Conservation (phyloP, 2,329 filamentous ascomycete genomes). For the Trichoderma lentiforme region DNA sequence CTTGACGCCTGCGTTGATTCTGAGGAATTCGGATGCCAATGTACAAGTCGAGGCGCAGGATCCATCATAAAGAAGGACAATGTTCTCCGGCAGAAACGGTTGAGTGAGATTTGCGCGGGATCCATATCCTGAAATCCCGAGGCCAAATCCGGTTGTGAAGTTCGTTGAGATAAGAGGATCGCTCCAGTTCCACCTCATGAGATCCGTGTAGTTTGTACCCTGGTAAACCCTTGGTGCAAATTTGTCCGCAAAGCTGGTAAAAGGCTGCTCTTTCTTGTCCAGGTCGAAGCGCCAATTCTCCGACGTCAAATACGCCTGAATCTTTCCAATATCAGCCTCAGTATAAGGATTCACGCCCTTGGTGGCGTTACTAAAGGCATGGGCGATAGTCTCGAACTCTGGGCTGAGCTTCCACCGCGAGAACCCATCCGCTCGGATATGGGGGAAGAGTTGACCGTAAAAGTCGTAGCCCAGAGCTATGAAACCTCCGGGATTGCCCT, state of each 20-base stretch:
- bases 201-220: conserved; percentile 52
- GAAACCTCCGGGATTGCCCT: conserved; percentile 53
- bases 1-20: conserved; percentile 50
- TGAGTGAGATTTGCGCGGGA: conserved; percentile 35
- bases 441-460: conserved; percentile 53
- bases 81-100: conserved; percentile 56
- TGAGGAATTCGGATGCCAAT: conserved; percentile 53
- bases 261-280: conserved; percentile 47
- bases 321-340: background rate
- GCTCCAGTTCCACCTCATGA: conserved; percentile 51
- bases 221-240: conserved; percentile 40
- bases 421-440: conserved; percentile 36
- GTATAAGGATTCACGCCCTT: conserved; percentile 41
- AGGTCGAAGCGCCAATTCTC: background rate
- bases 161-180: conserved; percentile 42
- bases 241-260: conserved; percentile 46
- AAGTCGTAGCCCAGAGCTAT: conserved; percentile 61
- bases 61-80: conserved; percentile 58
- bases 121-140: conserved; percentile 46
- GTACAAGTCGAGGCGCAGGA: conserved; percentile 58
- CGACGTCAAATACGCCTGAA: background rate
- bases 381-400: conserved; percentile 44
- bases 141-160: conserved; percentile 24
- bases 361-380: conserved; percentile 42
- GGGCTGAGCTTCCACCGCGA: conserved; percentile 39